Evolutionary conservation across 2,329 filamentous ascomycete species (phyloP), one percentile per base, ranked within the genome.

Genomic region (Fragosphaeria purpurea): DNA sequence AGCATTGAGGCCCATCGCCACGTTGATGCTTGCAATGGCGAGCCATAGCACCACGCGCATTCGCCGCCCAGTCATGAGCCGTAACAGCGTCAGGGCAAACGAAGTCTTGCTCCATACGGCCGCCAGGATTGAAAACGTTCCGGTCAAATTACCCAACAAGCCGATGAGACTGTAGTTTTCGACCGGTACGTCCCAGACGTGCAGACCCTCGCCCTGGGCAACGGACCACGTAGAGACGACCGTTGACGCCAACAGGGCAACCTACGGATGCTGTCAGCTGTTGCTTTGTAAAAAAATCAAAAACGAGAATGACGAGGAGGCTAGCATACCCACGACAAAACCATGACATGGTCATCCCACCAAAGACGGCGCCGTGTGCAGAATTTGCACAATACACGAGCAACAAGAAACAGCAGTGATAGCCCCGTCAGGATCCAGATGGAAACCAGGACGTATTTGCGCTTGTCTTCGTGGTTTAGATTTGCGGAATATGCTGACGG

Each of bases 41-140:
- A 61, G 57, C 65, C 65, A 67, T n/a, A 66, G 40, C n/a, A 50
- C 9, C 5, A 22, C n/a, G 1, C 47, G 47, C 43, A 53, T 50
- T 6, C 35, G 46, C 22, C 30, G 41, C 9, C 61, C 57, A 9
- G 55, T 50, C 31, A 61, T 58, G 32, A 66, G 59, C 5, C 65
- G 61, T 31, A 67, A 59, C 44, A 67, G 56, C 3, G 64, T 66
- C 6, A 67, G 49, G 6, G 62, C 65, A 48, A 68, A 66, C 0
- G 66, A 67, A 1, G 64, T 67, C 56, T 69, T 69, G 54, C 55
- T 57, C 42, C 52, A 54, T 32, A 47, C 44, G 40, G 54, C 52
- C 4, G 45, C 54, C 37, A 54, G 32, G 39, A 54, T 51, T 13
- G 52, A 47, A 7, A 56, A 51, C 11, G 52, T 54, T 37, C 54